Conservation (phyloP, 2,329 filamentous ascomycete species). For the Thielaviopsis punctulata region DNA sequence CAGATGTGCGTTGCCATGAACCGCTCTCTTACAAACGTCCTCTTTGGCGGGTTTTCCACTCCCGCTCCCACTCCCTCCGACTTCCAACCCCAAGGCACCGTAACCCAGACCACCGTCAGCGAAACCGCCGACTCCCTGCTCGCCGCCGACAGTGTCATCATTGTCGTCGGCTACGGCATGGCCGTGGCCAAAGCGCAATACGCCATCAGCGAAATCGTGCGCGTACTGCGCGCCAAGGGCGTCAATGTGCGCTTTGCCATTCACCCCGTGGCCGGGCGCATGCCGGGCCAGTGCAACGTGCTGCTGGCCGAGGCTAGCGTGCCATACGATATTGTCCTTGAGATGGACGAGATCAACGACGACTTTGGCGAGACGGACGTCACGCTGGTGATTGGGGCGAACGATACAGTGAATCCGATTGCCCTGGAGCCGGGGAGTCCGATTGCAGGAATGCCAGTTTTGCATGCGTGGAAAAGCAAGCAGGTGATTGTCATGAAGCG, state of each 20-base stretch:
- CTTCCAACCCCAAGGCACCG: constrained; percentile 62
- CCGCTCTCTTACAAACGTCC: constrained; percentile 68
- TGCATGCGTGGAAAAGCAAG: constrained; percentile 90
- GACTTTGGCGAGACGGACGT: constrained; percentile 76
- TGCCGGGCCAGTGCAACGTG: constrained; percentile 90
- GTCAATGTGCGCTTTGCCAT: constrained; percentile 79
- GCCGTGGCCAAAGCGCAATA: constrained; percentile 89
- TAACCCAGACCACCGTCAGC: constrained; percentile 63
- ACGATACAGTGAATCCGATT: constrained; percentile 85
- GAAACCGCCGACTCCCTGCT: constrained; percentile 62
- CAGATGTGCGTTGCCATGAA: constrained; percentile 78
- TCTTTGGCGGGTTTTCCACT: constrained; percentile 66
- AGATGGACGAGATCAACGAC: constrained; percentile 95
- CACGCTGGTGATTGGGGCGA: constrained; percentile 77
- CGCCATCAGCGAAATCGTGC: constrained; percentile 68
- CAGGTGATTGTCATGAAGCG: constrained; percentile 88
- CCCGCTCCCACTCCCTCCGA: constrained; percentile 35
- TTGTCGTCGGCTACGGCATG: constrained; percentile 87
- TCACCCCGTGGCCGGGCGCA: constrained; percentile 75
- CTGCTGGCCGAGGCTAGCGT: constrained; percentile 75
- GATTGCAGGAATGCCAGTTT: constrained; percentile 82
- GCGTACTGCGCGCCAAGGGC: constrained; percentile 53
- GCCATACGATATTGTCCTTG: constrained; percentile 79
- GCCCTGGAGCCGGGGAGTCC: constrained; percentile 67
- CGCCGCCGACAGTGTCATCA: constrained; percentile 70